Evolutionary conservation across 345 rosid species (phyloP).

Genomic region (Triadica sebifera): DNA sequence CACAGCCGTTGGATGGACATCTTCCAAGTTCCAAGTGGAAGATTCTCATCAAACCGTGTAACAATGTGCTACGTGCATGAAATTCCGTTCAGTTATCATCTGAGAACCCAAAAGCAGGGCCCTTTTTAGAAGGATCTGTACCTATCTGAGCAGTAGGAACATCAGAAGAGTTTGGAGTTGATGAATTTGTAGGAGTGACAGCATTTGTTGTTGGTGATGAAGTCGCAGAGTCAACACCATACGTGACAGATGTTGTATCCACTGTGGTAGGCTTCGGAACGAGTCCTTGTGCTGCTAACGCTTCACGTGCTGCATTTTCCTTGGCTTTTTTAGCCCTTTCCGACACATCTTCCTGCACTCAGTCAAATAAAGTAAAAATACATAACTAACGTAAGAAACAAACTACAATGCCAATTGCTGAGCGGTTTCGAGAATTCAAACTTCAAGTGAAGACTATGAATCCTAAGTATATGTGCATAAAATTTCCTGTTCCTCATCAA

Average conservation of each 20-base stretch:
- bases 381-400: neutral
- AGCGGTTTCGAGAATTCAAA: neutral
- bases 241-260: slow-evolving; percentile 18
- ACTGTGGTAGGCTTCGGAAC: slow-evolving; percentile 35
- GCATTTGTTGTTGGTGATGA: slow-evolving; percentile 17
- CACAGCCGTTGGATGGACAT: neutral
- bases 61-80: neutral
- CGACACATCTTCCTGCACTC: slow-evolving; percentile 68
- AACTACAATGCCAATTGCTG: neutral
- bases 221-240: slow-evolving; percentile 11
- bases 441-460: neutral
- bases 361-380: neutral
- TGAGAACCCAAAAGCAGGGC: slow-evolving; percentile 18
- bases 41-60: neutral
- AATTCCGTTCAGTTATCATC: slow-evolving; percentile 9
- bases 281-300: slow-evolving; percentile 52
- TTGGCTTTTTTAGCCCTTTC: slow-evolving; percentile 81
- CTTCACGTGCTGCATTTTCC: slow-evolving; percentile 74
- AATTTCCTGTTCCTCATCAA: neutral
- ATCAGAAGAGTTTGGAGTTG: slow-evolving; percentile 11
- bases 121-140: slow-evolving; percentile 16
- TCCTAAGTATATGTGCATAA: neutral
- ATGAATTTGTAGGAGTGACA: slow-evolving; percentile 11
- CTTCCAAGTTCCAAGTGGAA: neutral
- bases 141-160: slow-evolving; percentile 13